phyloP scores from a whole-genome alignment of 2,329 filamentous ascomycete species.

The Chaetomium strumarium region DNA sequence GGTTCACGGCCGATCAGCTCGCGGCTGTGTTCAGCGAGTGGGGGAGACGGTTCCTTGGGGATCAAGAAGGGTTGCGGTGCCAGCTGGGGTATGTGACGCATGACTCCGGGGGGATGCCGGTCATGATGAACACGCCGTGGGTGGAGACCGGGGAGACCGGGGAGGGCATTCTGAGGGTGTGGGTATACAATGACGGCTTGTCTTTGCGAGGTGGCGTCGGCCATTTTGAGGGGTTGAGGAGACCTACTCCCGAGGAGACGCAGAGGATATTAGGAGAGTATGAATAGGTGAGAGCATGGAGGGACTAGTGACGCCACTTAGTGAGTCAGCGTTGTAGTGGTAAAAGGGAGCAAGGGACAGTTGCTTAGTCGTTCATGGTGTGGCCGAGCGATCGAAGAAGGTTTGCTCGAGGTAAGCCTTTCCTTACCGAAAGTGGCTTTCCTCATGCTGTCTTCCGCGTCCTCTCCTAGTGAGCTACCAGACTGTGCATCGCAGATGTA shows the following conservation, averaged over 20 bases:
- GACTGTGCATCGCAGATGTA: too few relatives aligned
- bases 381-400: too few relatives aligned
- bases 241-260: slow-evolving; percentile 7
- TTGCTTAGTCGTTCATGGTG: too few relatives aligned
- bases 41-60: slow-evolving; percentile 8
- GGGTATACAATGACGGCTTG: slow-evolving; percentile 22
- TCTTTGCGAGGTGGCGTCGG: slow-evolving; percentile 18
- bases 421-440: too few relatives aligned
- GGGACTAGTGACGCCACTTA: neutral
- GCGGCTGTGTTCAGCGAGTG: slow-evolving; percentile 17
- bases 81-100: slow-evolving; percentile 20
- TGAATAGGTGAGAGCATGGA: neutral
- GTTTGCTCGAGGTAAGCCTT: too few relatives aligned
- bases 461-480: too few relatives aligned
- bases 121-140: slow-evolving; percentile 19
- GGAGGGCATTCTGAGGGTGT: slow-evolving; percentile 18
- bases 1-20: slow-evolving; percentile 20
- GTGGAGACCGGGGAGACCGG: slow-evolving; percentile 14
- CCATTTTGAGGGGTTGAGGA: slow-evolving; percentile 20
- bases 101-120: slow-evolving; percentile 14
- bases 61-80: neutral
- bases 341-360: too few relatives aligned
- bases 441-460: too few relatives aligned
- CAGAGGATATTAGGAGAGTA: neutral
- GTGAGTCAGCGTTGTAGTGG: too few relatives aligned